Evolutionary conservation across 176 grass and related monocot genomes (phyloP).

Genomic region (Paspalum vaginatum): DNA sequence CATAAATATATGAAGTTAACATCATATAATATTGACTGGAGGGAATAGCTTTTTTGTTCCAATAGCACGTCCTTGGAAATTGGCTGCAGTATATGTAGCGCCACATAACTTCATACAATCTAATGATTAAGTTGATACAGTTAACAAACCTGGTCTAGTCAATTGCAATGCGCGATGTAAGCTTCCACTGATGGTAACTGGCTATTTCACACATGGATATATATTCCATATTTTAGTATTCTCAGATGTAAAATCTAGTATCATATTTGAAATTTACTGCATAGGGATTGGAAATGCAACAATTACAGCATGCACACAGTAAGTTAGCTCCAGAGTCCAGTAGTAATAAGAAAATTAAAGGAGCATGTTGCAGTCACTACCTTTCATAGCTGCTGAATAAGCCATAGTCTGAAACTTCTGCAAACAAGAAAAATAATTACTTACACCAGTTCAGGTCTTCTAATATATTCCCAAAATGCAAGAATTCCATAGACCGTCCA

Average conservation of each 20-base stretch:
- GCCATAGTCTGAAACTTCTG: constrained; percentile 67
- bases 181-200: background rate
- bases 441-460: constrained; percentile 7
- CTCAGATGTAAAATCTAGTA: background rate
- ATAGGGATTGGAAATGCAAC: background rate
- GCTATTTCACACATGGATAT: constrained; percentile 12
- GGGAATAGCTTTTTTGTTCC: background rate
- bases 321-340: background rate
- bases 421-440: constrained; percentile 17
- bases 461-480: constrained; percentile 5
- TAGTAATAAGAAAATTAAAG: constrained; percentile 18
- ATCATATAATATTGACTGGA: too few relatives aligned
- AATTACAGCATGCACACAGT: background rate
- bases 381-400: constrained; percentile 70
- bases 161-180: background rate
- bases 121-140: background rate
- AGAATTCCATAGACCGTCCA: background rate
- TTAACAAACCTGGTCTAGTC: constrained; percentile 6
- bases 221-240: background rate
- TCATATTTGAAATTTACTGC: constrained; percentile 6
- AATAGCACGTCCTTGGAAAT: background rate
- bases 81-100: constrained; percentile 12
- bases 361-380: constrained; percentile 34
- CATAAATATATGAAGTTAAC: too few relatives aligned
- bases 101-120: constrained; percentile 4